Evolutionary conservation across 2,329 filamentous ascomycete species (phyloP).

Genomic region (Fusarium fracticaudum): DNA sequence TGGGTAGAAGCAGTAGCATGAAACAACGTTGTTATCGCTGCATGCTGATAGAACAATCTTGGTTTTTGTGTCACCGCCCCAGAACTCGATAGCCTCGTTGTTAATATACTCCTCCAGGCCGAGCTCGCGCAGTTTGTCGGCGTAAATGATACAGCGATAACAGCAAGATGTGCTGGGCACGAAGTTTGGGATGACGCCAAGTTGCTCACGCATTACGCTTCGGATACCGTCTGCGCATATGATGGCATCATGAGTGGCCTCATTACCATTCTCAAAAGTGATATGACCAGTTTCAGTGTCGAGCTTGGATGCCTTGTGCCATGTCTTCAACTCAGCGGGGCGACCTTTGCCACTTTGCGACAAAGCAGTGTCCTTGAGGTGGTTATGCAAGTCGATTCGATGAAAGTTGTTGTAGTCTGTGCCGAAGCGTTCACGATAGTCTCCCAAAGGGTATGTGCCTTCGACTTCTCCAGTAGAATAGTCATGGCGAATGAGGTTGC

Average conservation of each 20-base stretch:
- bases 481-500: slow-evolving; percentile 17
- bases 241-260: slow-evolving; percentile 8
- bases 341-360: background rate
- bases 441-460: slow-evolving; percentile 11
- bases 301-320: slow-evolving; percentile 1
- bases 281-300: background rate
- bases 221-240: slow-evolving; percentile 14
- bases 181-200: background rate
- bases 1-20: slow-evolving; percentile 73
- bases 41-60: slow-evolving; percentile 74
- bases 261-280: background rate
- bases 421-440: slow-evolving; percentile 10
- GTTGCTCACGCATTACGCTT: slow-evolving; percentile 9
- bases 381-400: slow-evolving; percentile 11
- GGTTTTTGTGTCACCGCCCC: slow-evolving; percentile 65
- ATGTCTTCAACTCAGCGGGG: background rate
- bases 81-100: slow-evolving; percentile 66
- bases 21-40: slow-evolving; percentile 66
- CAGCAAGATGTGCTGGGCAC: slow-evolving; percentile 12
- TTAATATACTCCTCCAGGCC: slow-evolving; percentile 10
- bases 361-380: slow-evolving; percentile 3
- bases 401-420: slow-evolving; percentile 21
- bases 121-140: background rate
- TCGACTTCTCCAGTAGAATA: slow-evolving; percentile 4
- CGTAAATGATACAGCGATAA: slow-evolving; percentile 14